These are phyloP conservation scores for Celoporthe dispersa DNA, from an alignment of 2,329 filamentous ascomycete species.

Conservation along the genomic window DNA sequence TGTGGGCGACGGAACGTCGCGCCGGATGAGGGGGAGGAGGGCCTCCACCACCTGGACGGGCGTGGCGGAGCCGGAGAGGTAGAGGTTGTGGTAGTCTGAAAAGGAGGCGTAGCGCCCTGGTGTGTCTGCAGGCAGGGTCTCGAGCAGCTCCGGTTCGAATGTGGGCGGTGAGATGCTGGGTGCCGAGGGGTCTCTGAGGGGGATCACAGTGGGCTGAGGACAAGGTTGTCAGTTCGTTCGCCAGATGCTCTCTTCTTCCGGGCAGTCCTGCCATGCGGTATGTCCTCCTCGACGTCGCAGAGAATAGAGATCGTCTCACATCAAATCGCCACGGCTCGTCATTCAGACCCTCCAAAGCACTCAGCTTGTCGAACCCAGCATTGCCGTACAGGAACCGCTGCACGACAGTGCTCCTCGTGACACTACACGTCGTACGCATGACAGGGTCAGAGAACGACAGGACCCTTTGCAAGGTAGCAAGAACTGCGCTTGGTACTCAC, in stretches of 20 bases:
- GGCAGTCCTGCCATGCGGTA: no score
- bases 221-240: background rate
- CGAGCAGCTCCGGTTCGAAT: constrained; percentile 47
- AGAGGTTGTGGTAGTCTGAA: constrained; percentile 77
- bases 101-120: constrained; percentile 67
- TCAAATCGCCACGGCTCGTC: constrained; percentile 52
- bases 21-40: constrained; percentile 71
- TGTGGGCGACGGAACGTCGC: constrained; percentile 56
- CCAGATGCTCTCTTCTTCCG: no score
- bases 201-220: constrained; percentile 60
- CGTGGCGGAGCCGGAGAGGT: constrained; percentile 70
- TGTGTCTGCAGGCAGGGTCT: constrained; percentile 46
- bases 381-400: constrained; percentile 73
- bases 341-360: constrained; percentile 51
- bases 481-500: constrained; percentile 35
- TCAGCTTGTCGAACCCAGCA: constrained; percentile 58
- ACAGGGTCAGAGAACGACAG: background rate
- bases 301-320: constrained; percentile 36
- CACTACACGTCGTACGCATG: constrained; percentile 46
- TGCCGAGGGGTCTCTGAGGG: constrained; percentile 45
- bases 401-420: constrained; percentile 63
- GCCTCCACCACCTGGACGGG: constrained; percentile 73
- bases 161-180: constrained; percentile 39
- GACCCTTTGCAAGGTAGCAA: background rate
- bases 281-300: background rate